Evolutionary conservation across 805 yeast genomes (phyloP), one percentile per base, ranked within the genome.

Genomic region (Debaryomyces tyrocola): DNA sequence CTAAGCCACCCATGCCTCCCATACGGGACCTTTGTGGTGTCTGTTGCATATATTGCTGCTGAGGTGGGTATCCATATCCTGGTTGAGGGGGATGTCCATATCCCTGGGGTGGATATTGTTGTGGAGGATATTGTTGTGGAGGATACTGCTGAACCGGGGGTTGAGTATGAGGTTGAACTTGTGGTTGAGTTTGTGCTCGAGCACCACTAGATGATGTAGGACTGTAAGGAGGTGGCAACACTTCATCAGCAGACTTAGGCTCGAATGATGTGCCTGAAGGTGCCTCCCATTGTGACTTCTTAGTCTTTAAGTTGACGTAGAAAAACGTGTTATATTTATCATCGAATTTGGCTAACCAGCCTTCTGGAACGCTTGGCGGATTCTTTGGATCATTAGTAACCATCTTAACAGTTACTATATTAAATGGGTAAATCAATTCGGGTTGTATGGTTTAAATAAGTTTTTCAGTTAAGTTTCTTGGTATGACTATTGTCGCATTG

Each of bases 271-370:
- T 80, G 1, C 64, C 63, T 29, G 33, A 48, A 12, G 97, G 97
- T 11, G 83, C 81, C 44, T 88, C 96, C 98, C 98, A 92, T 64
- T 90, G 97, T 0, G 96, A 88, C 54, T 80, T 72, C 49, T 87
- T 85, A 11, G 88, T 79, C 12, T 74, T 58, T 52, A 87, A 67
- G 56, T 90, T 74, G n/a, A 92, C 96, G 58, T 83, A 92, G 64
- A 84, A 92, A 83, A 84, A 89, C 1, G 86, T 80, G 41, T 77
- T 74, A 61, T 86, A 86, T 47, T 83, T 73, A 9, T 82, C 84
- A 59, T 85, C 90, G 67, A 79, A 83, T 41, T 83, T 82, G 37
- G 94, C 85, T 48, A 83, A 68, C 91, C 91, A 86, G 4, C 91
- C 87, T 2, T 68, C 64, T 2, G 87, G 87, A n/a, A 81, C 83